Evolutionary conservation across 176 grass and related monocot species (phyloP).

Genomic region (Canna indica): DNA sequence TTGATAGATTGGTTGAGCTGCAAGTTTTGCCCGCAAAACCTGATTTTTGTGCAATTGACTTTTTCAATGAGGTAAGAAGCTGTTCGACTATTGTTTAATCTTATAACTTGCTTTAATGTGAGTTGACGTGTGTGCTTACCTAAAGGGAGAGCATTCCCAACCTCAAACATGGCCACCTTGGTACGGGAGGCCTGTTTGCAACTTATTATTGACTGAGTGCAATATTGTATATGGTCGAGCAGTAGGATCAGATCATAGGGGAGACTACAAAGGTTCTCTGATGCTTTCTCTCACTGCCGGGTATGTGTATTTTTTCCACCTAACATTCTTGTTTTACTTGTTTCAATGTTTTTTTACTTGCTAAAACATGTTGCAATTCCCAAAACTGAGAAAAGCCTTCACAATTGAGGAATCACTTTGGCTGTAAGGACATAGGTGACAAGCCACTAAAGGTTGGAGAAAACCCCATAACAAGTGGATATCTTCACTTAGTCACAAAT

Average conservation of each 20-base stretch:
- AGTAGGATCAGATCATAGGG: slow-evolving; percentile 45
- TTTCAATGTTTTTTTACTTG: too few relatives aligned
- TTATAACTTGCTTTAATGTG: background rate
- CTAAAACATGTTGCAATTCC: too few relatives aligned
- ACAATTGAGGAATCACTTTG: too few relatives aligned
- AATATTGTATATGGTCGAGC: slow-evolving; percentile 85
- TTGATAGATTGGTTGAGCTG: slow-evolving; percentile 47
- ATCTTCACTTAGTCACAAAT: too few relatives aligned
- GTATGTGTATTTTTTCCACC: too few relatives aligned
- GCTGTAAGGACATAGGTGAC: too few relatives aligned
- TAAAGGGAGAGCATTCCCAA: slow-evolving; percentile 32
- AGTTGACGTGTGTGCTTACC: background rate
- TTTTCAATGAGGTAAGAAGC: slow-evolving; percentile 63
- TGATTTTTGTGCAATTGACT: slow-evolving; percentile 86
- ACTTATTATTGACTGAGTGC: slow-evolving; percentile 77
- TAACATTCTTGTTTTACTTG: too few relatives aligned
- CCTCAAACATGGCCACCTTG: too few relatives aligned
- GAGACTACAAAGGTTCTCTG: slow-evolving; percentile 63
- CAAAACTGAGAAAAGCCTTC: too few relatives aligned
- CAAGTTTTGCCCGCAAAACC: slow-evolving; percentile 64
- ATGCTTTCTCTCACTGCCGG: too few relatives aligned
- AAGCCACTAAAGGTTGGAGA: too few relatives aligned
- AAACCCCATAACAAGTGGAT: too few relatives aligned
- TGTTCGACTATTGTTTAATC: background rate
- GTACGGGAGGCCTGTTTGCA: slow-evolving; percentile 84